A percentile compares a stretch with the other conserved stretches of the same genome.
Evolutionary conservation across 2,329 filamentous ascomycete species (phyloP).

Genomic region (Sarocladium oryzae): DNA sequence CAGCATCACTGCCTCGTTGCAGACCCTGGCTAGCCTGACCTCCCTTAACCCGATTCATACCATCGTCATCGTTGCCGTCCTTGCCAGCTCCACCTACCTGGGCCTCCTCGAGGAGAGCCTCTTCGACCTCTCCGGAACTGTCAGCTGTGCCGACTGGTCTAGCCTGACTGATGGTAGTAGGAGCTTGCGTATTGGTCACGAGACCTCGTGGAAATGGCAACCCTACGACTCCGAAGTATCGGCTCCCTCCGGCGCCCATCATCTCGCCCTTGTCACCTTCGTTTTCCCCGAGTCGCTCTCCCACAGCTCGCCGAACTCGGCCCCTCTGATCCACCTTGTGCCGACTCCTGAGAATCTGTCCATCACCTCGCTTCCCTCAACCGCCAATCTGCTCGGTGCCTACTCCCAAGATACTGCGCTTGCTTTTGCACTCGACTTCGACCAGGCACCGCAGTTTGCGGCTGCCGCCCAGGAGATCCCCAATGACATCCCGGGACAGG

Average conservation of each 20-base stretch:
- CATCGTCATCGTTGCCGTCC: slow-evolving; percentile 78
- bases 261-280: slow-evolving; percentile 79
- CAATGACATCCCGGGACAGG: slow-evolving; percentile 50
- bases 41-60: slow-evolving; percentile 94
- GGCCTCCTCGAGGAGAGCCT: slow-evolving; percentile 86
- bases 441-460: slow-evolving; percentile 69
- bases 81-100: slow-evolving; percentile 93
- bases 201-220: slow-evolving; percentile 93
- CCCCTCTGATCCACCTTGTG: slow-evolving; percentile 60
- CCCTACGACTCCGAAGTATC: slow-evolving; percentile 48
- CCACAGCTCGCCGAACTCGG: slow-evolving; percentile 59
- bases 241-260: slow-evolving; percentile 43
- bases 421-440: slow-evolving; percentile 73
- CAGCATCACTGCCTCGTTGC: slow-evolving; percentile 67
- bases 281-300: slow-evolving; percentile 80
- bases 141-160: slow-evolving; percentile 67
- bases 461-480: slow-evolving; percentile 75
- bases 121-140: slow-evolving; percentile 54
- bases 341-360: slow-evolving; percentile 71
- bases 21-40: slow-evolving; percentile 72
- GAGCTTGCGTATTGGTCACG: slow-evolving; percentile 61
- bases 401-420: slow-evolving; percentile 83
- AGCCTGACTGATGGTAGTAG: slow-evolving; percentile 76
- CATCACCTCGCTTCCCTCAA: slow-evolving; percentile 67
- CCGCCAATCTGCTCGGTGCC: slow-evolving; percentile 74